These are phyloP conservation scores for Glaciozyma martinii DNA, from an alignment of 768 basidiomycete species.

Conservation along the genomic window DNA sequence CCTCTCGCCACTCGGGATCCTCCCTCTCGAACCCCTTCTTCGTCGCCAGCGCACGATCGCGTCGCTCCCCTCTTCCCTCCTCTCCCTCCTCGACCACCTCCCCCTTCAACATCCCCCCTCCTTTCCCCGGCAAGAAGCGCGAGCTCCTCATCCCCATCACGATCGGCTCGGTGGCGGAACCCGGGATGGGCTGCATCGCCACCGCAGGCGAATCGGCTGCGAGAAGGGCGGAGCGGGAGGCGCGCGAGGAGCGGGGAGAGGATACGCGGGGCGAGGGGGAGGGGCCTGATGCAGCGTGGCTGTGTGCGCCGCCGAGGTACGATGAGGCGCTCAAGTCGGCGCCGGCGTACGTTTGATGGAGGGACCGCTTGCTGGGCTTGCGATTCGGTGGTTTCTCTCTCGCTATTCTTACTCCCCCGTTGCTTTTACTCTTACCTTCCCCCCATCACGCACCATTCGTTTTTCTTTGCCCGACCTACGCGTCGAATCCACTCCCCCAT, in stretches of 20 bases:
- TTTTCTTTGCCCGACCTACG: too few species aligned
- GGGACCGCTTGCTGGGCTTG: too few species aligned
- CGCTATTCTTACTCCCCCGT: too few species aligned
- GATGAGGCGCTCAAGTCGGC: conserved; percentile 23
- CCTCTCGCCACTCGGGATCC: conserved; percentile 19
- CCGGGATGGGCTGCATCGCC: conserved; percentile 29
- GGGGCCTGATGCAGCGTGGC: conserved; percentile 32
- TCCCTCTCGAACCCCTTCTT: conserved; percentile 32
- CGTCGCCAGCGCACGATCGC: conserved; percentile 5
- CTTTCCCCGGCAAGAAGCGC: conserved; percentile 36
- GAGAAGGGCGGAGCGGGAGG: conserved; percentile 26
- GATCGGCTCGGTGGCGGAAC: conserved; percentile 35
- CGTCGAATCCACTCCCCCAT: too few species aligned
- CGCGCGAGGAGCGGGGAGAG: conserved; percentile 31
- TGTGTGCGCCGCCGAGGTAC: conserved; percentile 33
- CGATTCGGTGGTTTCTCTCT: too few species aligned
- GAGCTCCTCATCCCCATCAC: conserved; percentile 36
- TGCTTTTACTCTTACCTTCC: too few species aligned
- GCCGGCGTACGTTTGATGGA: conserved; percentile 24
- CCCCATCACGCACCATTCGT: too few species aligned
- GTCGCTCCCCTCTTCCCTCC: not conserved
- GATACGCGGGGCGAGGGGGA: conserved; percentile 22
- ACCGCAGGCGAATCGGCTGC: conserved; percentile 15
- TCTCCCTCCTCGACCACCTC: not conserved
- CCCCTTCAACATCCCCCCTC: not conserved